Base-by-base conservation (phyloP, 2,329 filamentous ascomycete genomes). In the Metarhizium guizhouense region DNA sequence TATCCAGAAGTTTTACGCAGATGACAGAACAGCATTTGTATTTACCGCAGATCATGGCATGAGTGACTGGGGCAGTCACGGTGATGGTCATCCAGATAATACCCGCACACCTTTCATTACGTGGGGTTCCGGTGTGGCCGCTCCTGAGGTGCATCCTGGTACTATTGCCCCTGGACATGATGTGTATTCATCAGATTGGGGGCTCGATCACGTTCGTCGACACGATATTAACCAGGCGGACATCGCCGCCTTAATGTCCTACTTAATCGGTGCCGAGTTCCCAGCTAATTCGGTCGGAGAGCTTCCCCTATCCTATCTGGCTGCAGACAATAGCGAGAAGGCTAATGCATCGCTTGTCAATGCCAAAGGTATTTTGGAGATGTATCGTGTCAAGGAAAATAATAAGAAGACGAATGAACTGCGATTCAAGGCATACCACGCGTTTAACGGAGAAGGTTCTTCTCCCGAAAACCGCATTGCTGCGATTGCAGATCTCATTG, bases 61-160 rank as follows among this genome's bases (percentile, higher is more conserved):
- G 94, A 97, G 90, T 66, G 94, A 99, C 71, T 96, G 88, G 86
- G 94, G 95, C n/a, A 97, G 92, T 63, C 95, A 99, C 69, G 95
- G 95, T 42, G 94, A 99, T 69, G 94, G 94, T 7, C 92, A 99
- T 71, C 94, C 94, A 0, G 89, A 99, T 70, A 99, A 97, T 65
- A 99, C 94, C 3, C 83, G 94, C 52, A 99, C 94, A 0, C 94
- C 94, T 1, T 76, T 99, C 36, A 89, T 99, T 62, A 85, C 82
- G 3, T 99, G 94, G 94, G 94, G 94, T 11, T 90, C 94, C 54
- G 94, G 94, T 8, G 83, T 97, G 43, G 90, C 91, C 3, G 80
- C 81, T 60, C 94, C 94, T 1, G 74, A 84, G 51, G 72, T 83
- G 2, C 75, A 77, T 36, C 67, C 76, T 3, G 78, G 77, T 1